phyloP scores from a whole-genome alignment of 208 protist species.

The Phytomonas sp. region DNA sequence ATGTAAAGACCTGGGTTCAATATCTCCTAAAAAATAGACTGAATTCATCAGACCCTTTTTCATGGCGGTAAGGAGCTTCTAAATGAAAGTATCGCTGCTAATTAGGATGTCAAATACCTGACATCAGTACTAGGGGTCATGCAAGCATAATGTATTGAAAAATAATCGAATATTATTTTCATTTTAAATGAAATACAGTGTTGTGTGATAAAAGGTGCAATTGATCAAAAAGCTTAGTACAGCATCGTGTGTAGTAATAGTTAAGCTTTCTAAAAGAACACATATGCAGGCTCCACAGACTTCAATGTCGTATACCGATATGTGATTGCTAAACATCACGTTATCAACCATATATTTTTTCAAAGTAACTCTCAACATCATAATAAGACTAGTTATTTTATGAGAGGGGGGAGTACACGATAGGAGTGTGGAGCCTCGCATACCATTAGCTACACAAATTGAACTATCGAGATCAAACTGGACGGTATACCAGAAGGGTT shows the following conservation, averaged over 20 bases:
- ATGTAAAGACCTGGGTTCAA: not conserved
- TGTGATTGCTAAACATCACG: no score
- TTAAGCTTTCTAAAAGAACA: no score
- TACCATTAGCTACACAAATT: not conserved
- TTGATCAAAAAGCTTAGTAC: not conserved
- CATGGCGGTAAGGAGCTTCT: not conserved
- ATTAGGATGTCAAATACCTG: not conserved
- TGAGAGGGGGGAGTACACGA: not conserved
- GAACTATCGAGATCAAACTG: not conserved
- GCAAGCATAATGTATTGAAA: not conserved
- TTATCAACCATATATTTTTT: no score
- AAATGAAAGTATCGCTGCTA: not conserved
- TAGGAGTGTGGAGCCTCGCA: not conserved
- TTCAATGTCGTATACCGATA: no score
- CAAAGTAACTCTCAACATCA: no score
- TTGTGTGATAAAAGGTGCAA: not conserved
- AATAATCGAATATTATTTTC: not conserved
- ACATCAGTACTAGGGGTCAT: not conserved
- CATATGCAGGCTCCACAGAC: no score
- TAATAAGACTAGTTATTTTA: no score
- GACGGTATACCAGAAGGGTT: not conserved
- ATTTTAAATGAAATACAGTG: not conserved
- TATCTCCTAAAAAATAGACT: not conserved
- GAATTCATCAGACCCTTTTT: not conserved
- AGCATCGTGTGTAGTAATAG: not conserved